phyloP scores from a whole-genome alignment of 2,329 filamentous ascomycete genomes.

The Paraphoma sp. region DNA sequence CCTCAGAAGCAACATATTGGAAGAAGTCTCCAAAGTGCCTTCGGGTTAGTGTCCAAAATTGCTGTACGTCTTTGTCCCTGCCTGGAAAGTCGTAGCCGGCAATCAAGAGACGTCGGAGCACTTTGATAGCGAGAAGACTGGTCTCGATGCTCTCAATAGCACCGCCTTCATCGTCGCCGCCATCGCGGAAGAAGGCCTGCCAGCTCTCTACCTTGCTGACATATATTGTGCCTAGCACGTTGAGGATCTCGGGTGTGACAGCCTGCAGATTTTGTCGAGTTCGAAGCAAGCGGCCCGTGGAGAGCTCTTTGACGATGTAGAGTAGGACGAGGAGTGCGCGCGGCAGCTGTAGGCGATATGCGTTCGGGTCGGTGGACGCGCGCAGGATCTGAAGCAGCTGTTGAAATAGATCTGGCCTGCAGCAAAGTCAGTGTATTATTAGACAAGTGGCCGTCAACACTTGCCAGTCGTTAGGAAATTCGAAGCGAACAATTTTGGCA shows the following conservation, averaged over 20 bases:
- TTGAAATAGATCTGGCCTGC: conserved; percentile 49
- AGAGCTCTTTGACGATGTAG: conserved; percentile 88
- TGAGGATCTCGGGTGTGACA: conserved; percentile 83
- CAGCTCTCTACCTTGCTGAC: conserved; percentile 74
- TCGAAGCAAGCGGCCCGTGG: conserved; percentile 76
- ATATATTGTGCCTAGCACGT: conserved; percentile 80
- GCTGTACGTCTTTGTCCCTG: conserved; percentile 74
- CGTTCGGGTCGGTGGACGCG: conserved; percentile 56
- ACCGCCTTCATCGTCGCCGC: conserved; percentile 64
- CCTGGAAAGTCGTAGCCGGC: conserved; percentile 85
- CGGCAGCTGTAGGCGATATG: conserved; percentile 70
- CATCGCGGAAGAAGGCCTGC: conserved; percentile 66
- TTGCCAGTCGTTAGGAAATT: conserved; percentile 86
- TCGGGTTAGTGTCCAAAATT: conserved; percentile 82
- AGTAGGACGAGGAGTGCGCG: conserved; percentile 79
- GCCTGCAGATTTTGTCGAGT: conserved; percentile 79
- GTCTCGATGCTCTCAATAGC: conserved; percentile 73
- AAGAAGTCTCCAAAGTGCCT: conserved; percentile 79
- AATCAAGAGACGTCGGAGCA: conserved; percentile 78
- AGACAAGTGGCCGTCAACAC: conserved; percentile 10
- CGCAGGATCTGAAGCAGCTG: conserved; percentile 64
- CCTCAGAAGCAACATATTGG: conserved; percentile 64
- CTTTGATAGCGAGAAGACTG: conserved; percentile 79
- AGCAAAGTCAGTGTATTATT: conserved; percentile 5
- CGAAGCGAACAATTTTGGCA: conserved; percentile 86